Percentiles rank a stretch among this genome's conserved stretches.
phyloP scores from a whole-genome alignment of 495 filamentous ascomycete species.

The Opeltia flavorubescens region DNA sequence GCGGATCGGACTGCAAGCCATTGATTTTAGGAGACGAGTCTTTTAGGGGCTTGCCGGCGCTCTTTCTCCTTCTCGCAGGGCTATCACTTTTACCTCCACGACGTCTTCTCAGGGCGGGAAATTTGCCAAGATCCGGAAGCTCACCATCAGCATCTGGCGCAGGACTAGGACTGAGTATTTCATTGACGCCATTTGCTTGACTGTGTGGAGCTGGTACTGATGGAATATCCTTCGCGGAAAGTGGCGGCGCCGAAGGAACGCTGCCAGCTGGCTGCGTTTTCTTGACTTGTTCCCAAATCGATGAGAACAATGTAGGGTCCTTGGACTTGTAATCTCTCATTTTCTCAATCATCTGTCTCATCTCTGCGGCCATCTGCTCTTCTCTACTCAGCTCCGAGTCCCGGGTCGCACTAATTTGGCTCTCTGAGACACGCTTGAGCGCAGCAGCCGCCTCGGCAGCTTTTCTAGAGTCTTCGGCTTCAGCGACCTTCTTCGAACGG shows the following conservation, averaged over 20 bases:
- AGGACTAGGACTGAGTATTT: conserved; percentile 3
- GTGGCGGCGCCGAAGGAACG: neutral
- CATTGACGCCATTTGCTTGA: neutral
- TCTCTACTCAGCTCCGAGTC: conserved; percentile 5
- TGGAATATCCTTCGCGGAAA: conserved; percentile 2
- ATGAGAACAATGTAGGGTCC: conserved; percentile 20
- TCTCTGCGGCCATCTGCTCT: conserved; percentile 20
- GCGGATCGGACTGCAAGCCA: neutral
- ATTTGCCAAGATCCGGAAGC: conserved; percentile 15
- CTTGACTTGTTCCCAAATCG: conserved; percentile 23
- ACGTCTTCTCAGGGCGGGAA: conserved; percentile 14
- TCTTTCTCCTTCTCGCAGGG: conserved; percentile 2
- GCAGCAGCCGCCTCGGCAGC: conserved; percentile 1
- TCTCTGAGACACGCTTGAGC: neutral
- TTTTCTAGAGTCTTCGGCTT: conserved; percentile 1
- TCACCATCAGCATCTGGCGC: neutral
- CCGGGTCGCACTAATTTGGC: neutral
- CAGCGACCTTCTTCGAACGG: conserved; percentile 2
- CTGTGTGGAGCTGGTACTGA: neutral
- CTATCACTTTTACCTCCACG: conserved; percentile 5
- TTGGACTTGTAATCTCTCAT: conserved; percentile 23
- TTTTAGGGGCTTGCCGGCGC: neutral
- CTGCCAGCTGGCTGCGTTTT: conserved; percentile 10
- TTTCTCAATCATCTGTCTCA: conserved; percentile 25
- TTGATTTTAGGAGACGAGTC: neutral